Evolutionary conservation across 805 yeast genomes (phyloP), one percentile per base, ranked within the genome.

Genomic region (Cyberlindnera petersonii): DNA sequence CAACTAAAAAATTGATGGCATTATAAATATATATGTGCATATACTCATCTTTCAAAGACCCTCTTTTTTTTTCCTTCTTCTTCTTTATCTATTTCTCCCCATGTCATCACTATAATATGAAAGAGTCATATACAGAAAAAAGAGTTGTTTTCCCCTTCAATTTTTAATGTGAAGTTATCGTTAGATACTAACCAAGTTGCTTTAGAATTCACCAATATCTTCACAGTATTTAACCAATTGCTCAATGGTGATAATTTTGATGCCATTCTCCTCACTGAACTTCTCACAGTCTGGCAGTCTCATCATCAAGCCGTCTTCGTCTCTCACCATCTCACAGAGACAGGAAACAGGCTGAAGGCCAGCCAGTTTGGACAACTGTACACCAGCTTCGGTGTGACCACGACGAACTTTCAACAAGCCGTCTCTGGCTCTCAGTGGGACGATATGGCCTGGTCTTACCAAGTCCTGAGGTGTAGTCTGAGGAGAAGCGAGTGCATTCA

Each of bases 311-410:
- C 98, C 98, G 56, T 93, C 98, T 33, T 79, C 83, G 49, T 88
- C 98, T 42, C 83, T 77, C 18, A 93, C 98, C 51, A 93, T 69
- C 66, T 93, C 99, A 62, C 98, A 86, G 52, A 93, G 91, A 26
- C 84, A 93, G 13, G 85, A 95, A 2, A 87, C 98, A 2, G 93
- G 95, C 47, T 76, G 75, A 50, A 85, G 69, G 0, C 87, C 88
- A 6, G 91, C 73, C 54, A 89, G 69, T 54, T 68, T 66, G 58
- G 95, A 81, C 47, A 93, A 70, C 58, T 91, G 95, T 8, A 93
- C 95, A 20, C 87, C 88, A 14, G 98, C 98, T 66, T 93, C 99
- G 9, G 99, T 93, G 60, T 93, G 99, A 13, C 99, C 99, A 42
- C 85, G 71, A 69, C 99, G 83, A 35, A 68, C 65, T 40, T 79